Evolutionary conservation across 257 asterid species (phyloP), one percentile per base, ranked within the genome.

Genomic region (Scutellaria barbata): DNA sequence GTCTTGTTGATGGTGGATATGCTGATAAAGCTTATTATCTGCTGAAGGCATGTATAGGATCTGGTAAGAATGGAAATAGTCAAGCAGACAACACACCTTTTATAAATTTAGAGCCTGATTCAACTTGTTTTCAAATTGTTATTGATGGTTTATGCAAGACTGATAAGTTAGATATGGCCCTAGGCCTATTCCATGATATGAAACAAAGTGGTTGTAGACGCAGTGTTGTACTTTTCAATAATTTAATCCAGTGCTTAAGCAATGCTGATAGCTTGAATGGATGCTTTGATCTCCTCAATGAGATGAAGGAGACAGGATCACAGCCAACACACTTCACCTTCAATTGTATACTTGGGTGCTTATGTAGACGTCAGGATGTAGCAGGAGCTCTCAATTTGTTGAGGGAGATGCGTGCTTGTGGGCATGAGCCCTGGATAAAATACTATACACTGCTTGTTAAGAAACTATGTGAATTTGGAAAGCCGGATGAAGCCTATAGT

Each of bases 341-440:
- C 83, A 93, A 90, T 69, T 86, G 96, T 76, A 86, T 93, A 74
- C 81, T 90, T 70, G 88, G 91, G 75, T 87, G 95, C 87, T 81
- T 90, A 59, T 93, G 98, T 67, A 80, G 86, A 72, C 79, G 74
- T 76, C 78, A 53, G 51, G 92, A 93, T 79, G 83, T 79, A 66
- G 74, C 25, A 50, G 89, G 85, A 43, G 92, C 92, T 69, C 86
- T 90, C 74, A 75, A 75, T 71, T 67, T 93, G 60, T 66, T 90
- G 67, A 84, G 71, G 82, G 90, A 85, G 79, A 90, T 93, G 94
- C 94, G 96, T 59, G 70, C 47, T 41, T 47, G 75, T 59, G 96
- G 98, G 78, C 85, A 86, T 62, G 86, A 77, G 68, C 98, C 98
- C 20, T 93, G 98, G 98, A 93, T 93, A 77, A 93, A 90, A 79